These are phyloP conservation scores for Raffaelea arxii DNA, from an alignment of 2,329 filamentous ascomycete genomes.

Conservation along the genomic window DNA sequence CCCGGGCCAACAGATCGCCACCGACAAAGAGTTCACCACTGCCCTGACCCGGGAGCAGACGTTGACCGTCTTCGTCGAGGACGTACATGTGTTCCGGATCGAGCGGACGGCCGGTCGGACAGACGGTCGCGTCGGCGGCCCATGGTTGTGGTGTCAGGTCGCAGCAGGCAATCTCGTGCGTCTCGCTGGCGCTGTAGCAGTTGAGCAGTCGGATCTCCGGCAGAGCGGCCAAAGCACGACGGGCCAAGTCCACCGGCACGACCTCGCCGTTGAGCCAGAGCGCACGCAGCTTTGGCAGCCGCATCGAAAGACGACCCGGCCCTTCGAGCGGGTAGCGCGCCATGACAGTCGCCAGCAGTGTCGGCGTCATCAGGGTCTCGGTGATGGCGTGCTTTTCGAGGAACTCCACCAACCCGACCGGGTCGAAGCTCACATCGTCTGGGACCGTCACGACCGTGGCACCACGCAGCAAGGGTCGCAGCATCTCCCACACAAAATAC, in stretches of 20 bases:
- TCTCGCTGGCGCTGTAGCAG: conserved; percentile 75
- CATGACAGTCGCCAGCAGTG: conserved; percentile 64
- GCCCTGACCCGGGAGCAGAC: conserved; percentile 49
- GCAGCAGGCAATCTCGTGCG: conserved; percentile 69
- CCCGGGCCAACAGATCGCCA: conserved; percentile 62
- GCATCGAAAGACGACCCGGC: conserved; percentile 51
- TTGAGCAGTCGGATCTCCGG: conserved; percentile 64
- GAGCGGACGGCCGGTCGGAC: conserved; percentile 63
- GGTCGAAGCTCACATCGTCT: conserved; percentile 70
- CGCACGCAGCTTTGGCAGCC: conserved; percentile 56
- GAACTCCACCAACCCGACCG: conserved; percentile 61
- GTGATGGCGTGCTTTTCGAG: conserved; percentile 58
- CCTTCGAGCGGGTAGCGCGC: conserved; percentile 57
- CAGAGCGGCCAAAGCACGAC: conserved; percentile 56
- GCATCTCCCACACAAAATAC: conserved; percentile 79
- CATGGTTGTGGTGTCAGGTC: conserved; percentile 43
- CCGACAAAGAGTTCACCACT: conserved; percentile 69
- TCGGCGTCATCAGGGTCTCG: conserved; percentile 78
- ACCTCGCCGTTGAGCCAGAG: conserved; percentile 79
- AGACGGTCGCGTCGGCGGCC: conserved; percentile 53
- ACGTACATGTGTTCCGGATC: conserved; percentile 63
- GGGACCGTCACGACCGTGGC: conserved; percentile 68
- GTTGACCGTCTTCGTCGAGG: conserved; percentile 57
- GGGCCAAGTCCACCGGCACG: conserved; percentile 66
- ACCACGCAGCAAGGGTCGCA: conserved; percentile 65